A percentile compares a stretch with the other conserved stretches of the same genome.
Evolutionary conservation across 1,139 yeast species (phyloP).

Genomic region (Candida mesenterica): DNA sequence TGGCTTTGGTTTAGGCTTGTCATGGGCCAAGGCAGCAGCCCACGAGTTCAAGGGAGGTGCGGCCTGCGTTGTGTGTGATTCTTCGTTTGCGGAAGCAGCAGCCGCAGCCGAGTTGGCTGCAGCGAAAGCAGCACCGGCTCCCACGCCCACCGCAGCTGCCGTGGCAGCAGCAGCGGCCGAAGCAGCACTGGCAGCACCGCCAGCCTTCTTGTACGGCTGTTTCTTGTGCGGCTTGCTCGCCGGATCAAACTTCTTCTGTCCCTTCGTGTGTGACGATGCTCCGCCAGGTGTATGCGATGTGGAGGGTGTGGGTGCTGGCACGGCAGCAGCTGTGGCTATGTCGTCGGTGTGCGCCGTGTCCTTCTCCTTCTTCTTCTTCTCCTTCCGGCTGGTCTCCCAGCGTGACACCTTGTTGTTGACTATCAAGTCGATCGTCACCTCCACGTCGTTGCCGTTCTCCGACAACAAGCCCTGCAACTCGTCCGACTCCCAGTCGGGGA

Average conservation of each 20-base stretch:
- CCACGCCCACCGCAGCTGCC: not conserved
- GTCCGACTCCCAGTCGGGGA: conserved; percentile 92
- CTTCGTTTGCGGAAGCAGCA: conserved; percentile 6
- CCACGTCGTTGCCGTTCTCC: conserved; percentile 73
- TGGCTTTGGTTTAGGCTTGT: conserved; percentile 35
- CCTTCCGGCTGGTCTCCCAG: conserved; percentile 59
- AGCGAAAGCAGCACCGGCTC: conserved; percentile 6
- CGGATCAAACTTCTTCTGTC: conserved; percentile 10
- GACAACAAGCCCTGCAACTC: conserved; percentile 74
- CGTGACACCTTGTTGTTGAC: conserved; percentile 71
- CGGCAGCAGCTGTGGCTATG: conserved; percentile 2
- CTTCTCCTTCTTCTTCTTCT: conserved; percentile 42
- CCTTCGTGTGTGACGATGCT: conserved; percentile 11
- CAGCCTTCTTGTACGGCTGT: conserved; percentile 10
- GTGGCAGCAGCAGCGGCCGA: not conserved
- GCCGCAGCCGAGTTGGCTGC: conserved; percentile 8
- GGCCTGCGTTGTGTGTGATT: conserved; percentile 15
- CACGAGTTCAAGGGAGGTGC: conserved; percentile 35
- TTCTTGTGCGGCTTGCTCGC: conserved; percentile 10
- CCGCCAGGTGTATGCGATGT: conserved; percentile 7
- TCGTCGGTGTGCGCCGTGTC: conserved; percentile 8
- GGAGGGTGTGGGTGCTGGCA: not conserved
- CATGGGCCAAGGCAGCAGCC: conserved; percentile 50
- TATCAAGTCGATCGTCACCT: conserved; percentile 80
- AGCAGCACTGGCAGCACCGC: conserved; percentile 2